A percentile compares a stretch with the other conserved stretches of the same genome.
Conservation (phyloP, 768 basidiomycete species). For the Boletus insuetus region DNA sequence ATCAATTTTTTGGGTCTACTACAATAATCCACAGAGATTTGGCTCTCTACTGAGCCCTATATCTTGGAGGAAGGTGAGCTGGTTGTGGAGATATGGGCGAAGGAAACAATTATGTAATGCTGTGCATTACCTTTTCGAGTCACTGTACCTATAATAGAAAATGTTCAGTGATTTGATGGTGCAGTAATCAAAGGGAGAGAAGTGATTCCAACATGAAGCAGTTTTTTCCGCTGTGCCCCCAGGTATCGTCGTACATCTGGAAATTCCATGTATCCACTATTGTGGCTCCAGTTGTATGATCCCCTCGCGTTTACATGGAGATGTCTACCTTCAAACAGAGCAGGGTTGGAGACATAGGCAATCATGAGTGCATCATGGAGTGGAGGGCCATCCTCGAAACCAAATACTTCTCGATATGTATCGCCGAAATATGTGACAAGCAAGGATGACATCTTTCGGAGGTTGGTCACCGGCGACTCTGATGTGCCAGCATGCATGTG, state of each 20-base stretch:
- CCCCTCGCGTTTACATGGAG: conserved; percentile 74
- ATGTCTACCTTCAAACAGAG: conserved; percentile 57
- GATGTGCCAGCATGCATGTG: neutral
- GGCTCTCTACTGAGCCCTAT: too few species aligned
- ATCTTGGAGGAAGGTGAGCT: too few species aligned
- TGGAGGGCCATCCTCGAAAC: conserved; percentile 84
- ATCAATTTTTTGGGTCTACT: too few species aligned
- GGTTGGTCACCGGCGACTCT: conserved; percentile 36
- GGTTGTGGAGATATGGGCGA: too few species aligned
- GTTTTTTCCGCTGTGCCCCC: conserved; percentile 75
- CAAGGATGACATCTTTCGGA: conserved; percentile 73
- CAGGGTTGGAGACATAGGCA: conserved; percentile 68
- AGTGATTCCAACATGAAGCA: conserved; percentile 67
- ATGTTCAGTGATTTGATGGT: conserved; percentile 2
- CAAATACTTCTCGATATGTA: conserved; percentile 69
- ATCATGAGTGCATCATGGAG: conserved; percentile 85
- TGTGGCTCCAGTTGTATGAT: conserved; percentile 71
- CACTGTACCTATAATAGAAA: too few species aligned
- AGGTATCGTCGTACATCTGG: conserved; percentile 53
- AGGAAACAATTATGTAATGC: too few species aligned
- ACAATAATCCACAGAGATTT: too few species aligned
- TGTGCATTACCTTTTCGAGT: too few species aligned
- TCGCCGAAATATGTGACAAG: conserved; percentile 73
- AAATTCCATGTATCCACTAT: conserved; percentile 77
- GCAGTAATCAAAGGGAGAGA: conserved; percentile 27